Evolutionary conservation across 2,329 filamentous ascomycete genomes (phyloP), one percentile per base, ranked within the genome.

Genomic region (Beauveria sp.): DNA sequence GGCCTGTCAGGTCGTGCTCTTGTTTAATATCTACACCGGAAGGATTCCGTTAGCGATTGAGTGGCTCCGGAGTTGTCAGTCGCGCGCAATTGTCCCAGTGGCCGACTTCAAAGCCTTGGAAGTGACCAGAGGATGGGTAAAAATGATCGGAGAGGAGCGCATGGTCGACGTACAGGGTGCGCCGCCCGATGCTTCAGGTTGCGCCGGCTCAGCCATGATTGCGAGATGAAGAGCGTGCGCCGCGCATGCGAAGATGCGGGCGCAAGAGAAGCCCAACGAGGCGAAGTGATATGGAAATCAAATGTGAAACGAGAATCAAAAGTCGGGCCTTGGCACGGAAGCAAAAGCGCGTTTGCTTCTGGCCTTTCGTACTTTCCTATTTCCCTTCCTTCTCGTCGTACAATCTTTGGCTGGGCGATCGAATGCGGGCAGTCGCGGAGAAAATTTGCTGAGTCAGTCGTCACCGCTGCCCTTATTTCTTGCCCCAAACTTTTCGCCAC

Each of bases 401-500:
- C 20, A 47, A 3, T 40, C 46, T 38, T 50, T 50, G 51, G 20
- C 30, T 22, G 52, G 62, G 38, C 49, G 40, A 62, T 60, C 28
- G 46, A 63, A 60, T 68, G 71, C 67, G 65, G 68, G 71, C 69
- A 68, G 66, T 67, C 66, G 64, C 66, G 71, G 70, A 74, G 72
- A 76, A 75, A 76, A 72, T 75, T 75, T 76, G 75, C 74, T 74
- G 73, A 75, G 67, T 74, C 69, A 75, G 73, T 67, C 68, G 65
- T 63, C 64, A 59, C 68, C 64, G 66, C 65, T 75, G 73, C 73
- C 73, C 72, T 75, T 73, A 74, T 73, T 73, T 72, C 71, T 67
- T 74, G 73, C 73, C 73, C 73, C 73, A 70, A 69, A 71, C 69
- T 67, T 71, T 68, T 68, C 43, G 70, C 66, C 67, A 67, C 65